phyloP scores from a whole-genome alignment of 495 filamentous ascomycete genomes.

The Articulospora tetracladia region DNA sequence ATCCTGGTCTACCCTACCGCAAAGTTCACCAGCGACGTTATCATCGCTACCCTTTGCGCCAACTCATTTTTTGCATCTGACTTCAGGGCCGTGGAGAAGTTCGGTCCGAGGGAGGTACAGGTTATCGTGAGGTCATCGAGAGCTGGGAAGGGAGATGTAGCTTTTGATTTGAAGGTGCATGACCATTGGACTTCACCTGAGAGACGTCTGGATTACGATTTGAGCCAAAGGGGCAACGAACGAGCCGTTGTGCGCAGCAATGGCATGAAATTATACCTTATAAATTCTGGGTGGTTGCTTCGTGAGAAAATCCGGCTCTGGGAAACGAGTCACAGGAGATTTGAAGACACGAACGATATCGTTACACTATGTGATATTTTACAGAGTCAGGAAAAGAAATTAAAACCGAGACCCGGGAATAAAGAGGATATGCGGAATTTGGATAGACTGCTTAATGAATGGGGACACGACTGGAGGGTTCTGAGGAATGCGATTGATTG shows the following conservation, averaged over 20 bases:
- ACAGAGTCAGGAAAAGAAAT: neutral
- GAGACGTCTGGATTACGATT: too few species aligned
- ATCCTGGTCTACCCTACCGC: neutral
- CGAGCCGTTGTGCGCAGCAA: too few species aligned
- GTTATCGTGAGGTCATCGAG: too few species aligned
- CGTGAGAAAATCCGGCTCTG: neutral
- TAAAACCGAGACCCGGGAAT: neutral
- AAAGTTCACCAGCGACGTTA: neutral
- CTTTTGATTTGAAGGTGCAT: too few species aligned
- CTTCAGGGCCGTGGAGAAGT: too few species aligned
- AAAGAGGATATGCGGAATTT: neutral
- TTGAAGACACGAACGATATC: neutral
- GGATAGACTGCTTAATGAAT: neutral
- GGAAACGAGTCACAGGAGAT: neutral
- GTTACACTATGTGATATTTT: slow-evolving; percentile 3
- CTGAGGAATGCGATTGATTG: neutral
- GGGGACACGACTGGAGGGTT: neutral
- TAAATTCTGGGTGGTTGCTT: neutral
- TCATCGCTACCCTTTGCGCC: neutral
- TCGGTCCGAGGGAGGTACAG: too few species aligned
- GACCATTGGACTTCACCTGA: too few species aligned
- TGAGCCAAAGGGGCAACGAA: too few species aligned
- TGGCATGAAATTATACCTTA: too few species aligned
- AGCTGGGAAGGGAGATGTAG: too few species aligned
- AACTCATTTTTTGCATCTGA: too few species aligned